Percentiles rank a stretch among this genome's conserved stretches.
Evolutionary conservation across 2,329 filamentous ascomycete species (phyloP).

Genomic region (Thyridium curvatum): DNA sequence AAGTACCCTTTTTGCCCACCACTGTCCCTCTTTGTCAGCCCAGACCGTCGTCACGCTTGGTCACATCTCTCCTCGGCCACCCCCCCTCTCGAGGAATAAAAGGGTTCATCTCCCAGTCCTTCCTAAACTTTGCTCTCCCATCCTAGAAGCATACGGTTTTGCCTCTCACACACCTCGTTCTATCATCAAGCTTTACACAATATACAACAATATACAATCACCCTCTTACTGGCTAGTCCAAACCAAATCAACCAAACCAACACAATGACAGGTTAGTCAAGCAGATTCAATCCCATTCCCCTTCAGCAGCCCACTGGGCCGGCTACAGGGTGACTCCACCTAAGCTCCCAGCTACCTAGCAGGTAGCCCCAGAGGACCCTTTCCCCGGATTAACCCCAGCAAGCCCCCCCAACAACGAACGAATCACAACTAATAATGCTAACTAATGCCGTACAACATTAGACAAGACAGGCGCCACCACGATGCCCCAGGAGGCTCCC

Average conservation of each 20-base stretch:
- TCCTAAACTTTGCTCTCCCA: no score
- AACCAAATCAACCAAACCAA: not conserved
- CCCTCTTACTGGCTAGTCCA: no score
- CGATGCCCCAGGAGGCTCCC: conserved; percentile 13
- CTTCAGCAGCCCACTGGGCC: not conserved
- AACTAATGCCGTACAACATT: conserved; percentile 3
- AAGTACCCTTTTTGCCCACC: no score
- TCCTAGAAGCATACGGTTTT: no score
- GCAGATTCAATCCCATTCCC: not conserved
- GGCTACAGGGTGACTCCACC: not conserved
- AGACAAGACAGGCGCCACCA: conserved; percentile 12
- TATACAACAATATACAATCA: no score
- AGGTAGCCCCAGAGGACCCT: not conserved
- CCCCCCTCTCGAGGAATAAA: no score
- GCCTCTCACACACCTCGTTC: no score
- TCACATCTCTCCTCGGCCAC: no score
- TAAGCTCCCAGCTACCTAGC: not conserved
- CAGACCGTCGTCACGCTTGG: no score
- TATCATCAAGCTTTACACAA: no score
- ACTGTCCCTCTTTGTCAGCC: no score
- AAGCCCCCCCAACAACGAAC: not conserved
- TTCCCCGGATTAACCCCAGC: conserved; percentile 1
- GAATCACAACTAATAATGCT: not conserved
- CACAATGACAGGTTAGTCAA: conserved; percentile 1
- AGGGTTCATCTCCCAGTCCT: no score